phyloP scores from a whole-genome alignment of 1,284 basidiomycete genomes.

The Rhodofomes roseus region DNA sequence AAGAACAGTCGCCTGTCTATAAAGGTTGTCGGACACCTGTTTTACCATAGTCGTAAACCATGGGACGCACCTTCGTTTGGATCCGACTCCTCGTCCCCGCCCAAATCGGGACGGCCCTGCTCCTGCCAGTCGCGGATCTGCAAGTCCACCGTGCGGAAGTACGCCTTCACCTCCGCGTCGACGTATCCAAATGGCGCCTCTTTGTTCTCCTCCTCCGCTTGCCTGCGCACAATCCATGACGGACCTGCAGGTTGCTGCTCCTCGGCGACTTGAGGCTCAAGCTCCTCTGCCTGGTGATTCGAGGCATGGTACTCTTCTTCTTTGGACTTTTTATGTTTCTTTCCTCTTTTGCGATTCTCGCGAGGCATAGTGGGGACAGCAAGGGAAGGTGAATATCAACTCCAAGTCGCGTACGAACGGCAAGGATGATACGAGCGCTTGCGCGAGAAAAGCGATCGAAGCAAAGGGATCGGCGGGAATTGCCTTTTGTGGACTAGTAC shows the following conservation, averaged over 20 bases:
- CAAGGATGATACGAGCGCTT: not conserved
- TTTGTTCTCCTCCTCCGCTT: conserved; percentile 39
- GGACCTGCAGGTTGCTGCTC: conserved; percentile 33
- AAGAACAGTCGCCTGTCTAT: conserved; percentile 83
- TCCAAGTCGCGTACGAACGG: not conserved
- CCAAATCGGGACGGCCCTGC: conserved; percentile 25
- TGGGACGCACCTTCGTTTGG: conserved; percentile 66
- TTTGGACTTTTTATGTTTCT: conserved; percentile 60
- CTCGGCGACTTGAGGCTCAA: conserved; percentile 14
- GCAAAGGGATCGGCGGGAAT: not conserved
- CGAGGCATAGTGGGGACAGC: conserved; percentile 50
- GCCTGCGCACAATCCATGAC: conserved; percentile 62
- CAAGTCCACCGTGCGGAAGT: conserved; percentile 83
- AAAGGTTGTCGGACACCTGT: not conserved
- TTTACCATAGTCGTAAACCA: not conserved
- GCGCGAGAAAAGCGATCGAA: not conserved
- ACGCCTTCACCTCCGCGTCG: conserved; percentile 86
- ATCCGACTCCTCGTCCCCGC: conserved; percentile 49
- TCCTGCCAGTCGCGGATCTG: conserved; percentile 86
- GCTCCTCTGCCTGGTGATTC: conserved; percentile 3
- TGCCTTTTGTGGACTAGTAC: not conserved
- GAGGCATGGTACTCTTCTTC: conserved; percentile 21
- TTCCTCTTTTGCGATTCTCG: conserved; percentile 75
- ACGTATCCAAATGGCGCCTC: conserved; percentile 87
- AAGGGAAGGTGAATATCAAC: not conserved